Evolutionary conservation across 768 basidiomycete species (phyloP).

Genomic region (Lactifluus pinguis): DNA sequence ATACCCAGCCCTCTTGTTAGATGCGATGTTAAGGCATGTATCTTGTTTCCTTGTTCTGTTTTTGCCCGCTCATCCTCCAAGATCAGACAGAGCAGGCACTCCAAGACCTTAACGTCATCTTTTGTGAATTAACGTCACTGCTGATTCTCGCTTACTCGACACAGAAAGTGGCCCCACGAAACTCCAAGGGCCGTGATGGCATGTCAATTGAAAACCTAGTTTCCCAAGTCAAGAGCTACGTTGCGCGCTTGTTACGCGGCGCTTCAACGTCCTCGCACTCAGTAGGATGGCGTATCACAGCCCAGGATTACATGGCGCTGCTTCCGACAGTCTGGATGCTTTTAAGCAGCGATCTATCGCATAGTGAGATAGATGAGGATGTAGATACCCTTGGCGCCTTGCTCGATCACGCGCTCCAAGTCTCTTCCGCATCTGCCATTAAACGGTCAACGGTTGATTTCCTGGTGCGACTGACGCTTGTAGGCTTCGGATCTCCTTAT

Average conservation of each 20-base stretch:
- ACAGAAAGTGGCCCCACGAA: slow-evolving; percentile 21
- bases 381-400: slow-evolving; percentile 41
- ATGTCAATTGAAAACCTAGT: slow-evolving; percentile 19
- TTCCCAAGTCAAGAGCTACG: slow-evolving; percentile 44
- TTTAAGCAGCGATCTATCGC: slow-evolving; percentile 34
- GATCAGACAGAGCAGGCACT: slow-evolving; percentile 53
- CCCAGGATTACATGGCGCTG: slow-evolving; percentile 52
- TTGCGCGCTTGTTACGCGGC: slow-evolving; percentile 48
- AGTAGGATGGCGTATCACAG: slow-evolving; percentile 41
- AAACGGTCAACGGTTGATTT: slow-evolving; percentile 71
- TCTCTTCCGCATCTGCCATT: slow-evolving; percentile 48
- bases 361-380: slow-evolving; percentile 18
- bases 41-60: not conserved
- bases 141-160: slow-evolving; percentile 33
- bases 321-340: slow-evolving; percentile 76
- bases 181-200: slow-evolving; percentile 8
- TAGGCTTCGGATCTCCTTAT: slow-evolving; percentile 28
- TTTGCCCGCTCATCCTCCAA: slow-evolving; percentile 4
- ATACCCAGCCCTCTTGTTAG: slow-evolving; percentile 25
- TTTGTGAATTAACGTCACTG: slow-evolving; percentile 68
- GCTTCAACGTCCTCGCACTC: slow-evolving; percentile 16
- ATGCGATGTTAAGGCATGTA: slow-evolving; percentile 52
- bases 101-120: slow-evolving; percentile 66
- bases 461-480: slow-evolving; percentile 58
- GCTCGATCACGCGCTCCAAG: slow-evolving; percentile 56